A percentile compares a stretch with the other conserved stretches of the same genome.
These are phyloP conservation scores for Leccinum ochraceum DNA, from an alignment of 768 basidiomycete species.

Conservation along the genomic window DNA sequence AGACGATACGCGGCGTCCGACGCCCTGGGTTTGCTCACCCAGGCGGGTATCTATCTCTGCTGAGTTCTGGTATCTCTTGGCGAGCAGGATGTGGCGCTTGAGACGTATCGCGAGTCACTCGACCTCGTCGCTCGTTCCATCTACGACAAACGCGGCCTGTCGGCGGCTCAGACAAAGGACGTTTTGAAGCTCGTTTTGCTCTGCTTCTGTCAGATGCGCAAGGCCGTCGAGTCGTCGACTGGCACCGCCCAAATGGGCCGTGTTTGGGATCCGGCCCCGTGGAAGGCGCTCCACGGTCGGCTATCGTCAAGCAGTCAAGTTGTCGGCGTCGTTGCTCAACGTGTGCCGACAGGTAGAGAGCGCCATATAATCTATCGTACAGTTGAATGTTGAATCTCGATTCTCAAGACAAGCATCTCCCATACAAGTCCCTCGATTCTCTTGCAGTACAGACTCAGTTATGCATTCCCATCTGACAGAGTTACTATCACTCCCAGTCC, in stretches of 20 bases:
- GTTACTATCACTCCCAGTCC: no score
- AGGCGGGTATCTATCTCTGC: no score
- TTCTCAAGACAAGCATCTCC: no score
- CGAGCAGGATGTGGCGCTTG: no score
- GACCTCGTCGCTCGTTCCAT: slow-evolving; percentile 50
- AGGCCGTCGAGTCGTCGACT: slow-evolving; percentile 43
- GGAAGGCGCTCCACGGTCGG: slow-evolving; percentile 49
- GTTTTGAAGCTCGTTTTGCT: slow-evolving; percentile 68
- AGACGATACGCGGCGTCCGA: slow-evolving; percentile 34
- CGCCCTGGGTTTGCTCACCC: no score
- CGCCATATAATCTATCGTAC: neutral
- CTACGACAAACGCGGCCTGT: slow-evolving; percentile 46
- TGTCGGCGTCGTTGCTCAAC: slow-evolving; percentile 57
- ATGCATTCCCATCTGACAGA: no score
- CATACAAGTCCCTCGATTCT: no score
- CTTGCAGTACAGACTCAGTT: no score
- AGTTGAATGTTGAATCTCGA: no score
- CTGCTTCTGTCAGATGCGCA: slow-evolving; percentile 59
- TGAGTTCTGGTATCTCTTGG: no score
- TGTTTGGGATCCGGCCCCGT: slow-evolving; percentile 62
- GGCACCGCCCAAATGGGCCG: slow-evolving; percentile 8
- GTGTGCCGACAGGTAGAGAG: slow-evolving; percentile 65
- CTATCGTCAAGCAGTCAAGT: slow-evolving; percentile 57
- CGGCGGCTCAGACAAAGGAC: slow-evolving; percentile 74
- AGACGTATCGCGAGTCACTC: slow-evolving; percentile 21